Evolutionary conservation across 805 yeast species (phyloP), one percentile per base, ranked within the genome.

Genomic region (Cyberlindnera euphorbiiphila): DNA sequence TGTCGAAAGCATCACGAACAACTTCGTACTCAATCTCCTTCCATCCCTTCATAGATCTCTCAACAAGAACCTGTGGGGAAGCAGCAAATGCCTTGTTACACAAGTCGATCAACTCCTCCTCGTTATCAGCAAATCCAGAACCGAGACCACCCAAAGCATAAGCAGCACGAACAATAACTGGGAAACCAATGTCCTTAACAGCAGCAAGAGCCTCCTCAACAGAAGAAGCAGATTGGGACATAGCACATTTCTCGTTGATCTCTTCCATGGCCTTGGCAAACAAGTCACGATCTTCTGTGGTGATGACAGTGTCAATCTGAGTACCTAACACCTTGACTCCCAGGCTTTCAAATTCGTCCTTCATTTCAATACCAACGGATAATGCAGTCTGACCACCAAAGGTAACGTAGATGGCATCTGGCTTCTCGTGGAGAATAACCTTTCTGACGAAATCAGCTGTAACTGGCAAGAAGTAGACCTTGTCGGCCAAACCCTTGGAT

Each of bases 361-460:
- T 91, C 68, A 93, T 75, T 52, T 81, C 78, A 49, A 93, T 89
- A 75, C 98, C 98, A 42, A 93, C 98, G 55, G 84, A 81, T 56
- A 93, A 74, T 26, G 97, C 98, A 30, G 98, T 93, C 71, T 93
- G 98, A 57, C 98, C 98, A 71, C 98, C 98, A 59, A 93, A 93
- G 14, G 98, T 93, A 59, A 85, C 84, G 68, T 87, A 89, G 52
- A 93, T 91, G 49, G 97, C 95, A 62, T 93, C 98, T 20, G 98
- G 98, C 53, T 85, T 81, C 69, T 93, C 98, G 63, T 85, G 84
- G 61, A 85, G 72, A 59, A 93, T 93, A 51, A 93, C 96, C 61
- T 93, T 89, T 55, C 98, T 78, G 41, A 93, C 97, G 55, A 89
- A 93, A 47, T 93, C 98, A 13, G 98, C 81, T 47, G 85, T 93